These are phyloP conservation scores for Pichia sp. DNA, from an alignment of 1,139 yeast species.

Conservation along the genomic window DNA sequence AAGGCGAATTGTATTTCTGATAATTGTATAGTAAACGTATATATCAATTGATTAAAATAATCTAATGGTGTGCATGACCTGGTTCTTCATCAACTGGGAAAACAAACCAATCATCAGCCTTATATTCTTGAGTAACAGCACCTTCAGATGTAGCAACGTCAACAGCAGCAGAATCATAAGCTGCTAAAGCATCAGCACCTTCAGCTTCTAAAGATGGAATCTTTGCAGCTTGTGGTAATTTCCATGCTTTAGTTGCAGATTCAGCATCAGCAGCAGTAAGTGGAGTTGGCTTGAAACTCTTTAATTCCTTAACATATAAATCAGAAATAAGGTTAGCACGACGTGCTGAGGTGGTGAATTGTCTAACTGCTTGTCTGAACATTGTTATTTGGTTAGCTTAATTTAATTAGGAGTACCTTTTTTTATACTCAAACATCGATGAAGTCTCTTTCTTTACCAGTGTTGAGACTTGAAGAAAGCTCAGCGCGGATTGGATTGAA, in stretches of 20 bases:
- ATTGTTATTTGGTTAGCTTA: conserved; percentile 4
- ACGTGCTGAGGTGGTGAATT: conserved; percentile 32
- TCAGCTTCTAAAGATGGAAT: conserved; percentile 69
- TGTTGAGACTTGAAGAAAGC: not conserved
- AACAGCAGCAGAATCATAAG: conserved; percentile 70
- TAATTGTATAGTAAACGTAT: not conserved
- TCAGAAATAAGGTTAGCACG: conserved; percentile 65
- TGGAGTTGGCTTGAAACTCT: conserved; percentile 81
- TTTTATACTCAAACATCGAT: not conserved
- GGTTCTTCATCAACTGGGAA: conserved; percentile 71
- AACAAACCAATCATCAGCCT: conserved; percentile 71
- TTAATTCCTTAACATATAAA: conserved; percentile 79
- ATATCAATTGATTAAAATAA: not conserved
- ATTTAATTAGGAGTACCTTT: not conserved
- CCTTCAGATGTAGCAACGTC: conserved; percentile 50
- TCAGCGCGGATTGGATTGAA: not conserved
- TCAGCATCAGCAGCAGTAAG: conserved; percentile 68
- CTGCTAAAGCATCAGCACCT: conserved; percentile 62
- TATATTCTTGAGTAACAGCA: conserved; percentile 33
- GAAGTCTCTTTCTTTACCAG: not conserved
- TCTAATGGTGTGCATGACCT: conserved; percentile 36
- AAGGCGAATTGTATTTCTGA: not conserved
- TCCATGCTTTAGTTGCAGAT: conserved; percentile 76
- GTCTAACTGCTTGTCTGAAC: conserved; percentile 28
- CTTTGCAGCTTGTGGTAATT: conserved; percentile 67